Evolutionary conservation across 768 basidiomycete genomes (phyloP).

Genomic region (Rubroboletus pulcherrimus): DNA sequence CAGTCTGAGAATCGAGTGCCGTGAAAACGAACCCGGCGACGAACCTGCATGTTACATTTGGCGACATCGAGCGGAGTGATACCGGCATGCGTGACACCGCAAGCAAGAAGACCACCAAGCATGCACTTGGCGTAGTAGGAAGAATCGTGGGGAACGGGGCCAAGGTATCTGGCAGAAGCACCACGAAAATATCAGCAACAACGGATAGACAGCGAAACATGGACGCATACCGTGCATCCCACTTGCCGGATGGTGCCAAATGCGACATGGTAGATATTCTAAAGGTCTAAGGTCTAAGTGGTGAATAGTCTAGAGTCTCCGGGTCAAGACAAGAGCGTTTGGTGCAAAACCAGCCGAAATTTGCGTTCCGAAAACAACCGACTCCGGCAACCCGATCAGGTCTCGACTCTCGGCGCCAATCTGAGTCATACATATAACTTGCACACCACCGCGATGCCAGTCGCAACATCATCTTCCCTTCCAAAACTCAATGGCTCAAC

Average conservation of each 20-base stretch:
- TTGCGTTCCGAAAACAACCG: slow-evolving; percentile 11
- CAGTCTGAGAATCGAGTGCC: no score
- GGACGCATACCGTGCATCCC: slow-evolving; percentile 9
- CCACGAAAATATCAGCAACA: neutral
- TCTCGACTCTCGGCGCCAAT: neutral
- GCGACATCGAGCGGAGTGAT: slow-evolving; percentile 8
- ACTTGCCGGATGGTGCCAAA: slow-evolving; percentile 17
- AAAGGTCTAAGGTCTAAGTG: neutral
- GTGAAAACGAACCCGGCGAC: neutral
- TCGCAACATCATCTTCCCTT: neutral
- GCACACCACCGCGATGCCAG: slow-evolving; percentile 5
- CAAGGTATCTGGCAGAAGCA: slow-evolving; percentile 4
- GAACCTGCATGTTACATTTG: slow-evolving; percentile 10
- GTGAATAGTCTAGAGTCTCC: neutral
- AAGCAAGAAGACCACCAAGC: slow-evolving; percentile 9
- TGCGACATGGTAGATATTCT: slow-evolving; percentile 7
- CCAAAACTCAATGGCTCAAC: slow-evolving; percentile 13
- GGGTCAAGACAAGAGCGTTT: neutral
- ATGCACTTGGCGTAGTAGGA: slow-evolving; percentile 11
- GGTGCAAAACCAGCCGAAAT: neutral
- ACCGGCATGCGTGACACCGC: slow-evolving; percentile 6
- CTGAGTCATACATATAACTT: no score
- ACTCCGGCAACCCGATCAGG: neutral
- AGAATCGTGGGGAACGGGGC: slow-evolving; percentile 10
- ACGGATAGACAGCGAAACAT: neutral